These are phyloP conservation scores for Dovyalis caffra DNA, from an alignment of 345 rosid genomes.

Conservation along the genomic window DNA sequence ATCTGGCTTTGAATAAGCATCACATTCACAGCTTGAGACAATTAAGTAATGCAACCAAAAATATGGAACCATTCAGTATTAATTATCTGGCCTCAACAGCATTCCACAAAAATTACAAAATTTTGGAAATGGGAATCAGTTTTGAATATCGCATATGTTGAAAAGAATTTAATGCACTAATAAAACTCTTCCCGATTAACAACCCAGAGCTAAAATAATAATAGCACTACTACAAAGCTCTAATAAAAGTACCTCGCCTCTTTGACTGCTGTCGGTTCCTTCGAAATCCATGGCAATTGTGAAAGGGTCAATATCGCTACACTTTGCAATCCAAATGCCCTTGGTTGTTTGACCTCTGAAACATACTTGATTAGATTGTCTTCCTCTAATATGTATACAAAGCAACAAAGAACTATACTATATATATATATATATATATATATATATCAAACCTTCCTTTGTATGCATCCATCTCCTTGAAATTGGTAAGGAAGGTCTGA, in stretches of 20 bases:
- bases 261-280: background rate
- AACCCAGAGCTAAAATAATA: too few species aligned
- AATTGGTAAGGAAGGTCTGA: background rate
- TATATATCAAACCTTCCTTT: background rate
- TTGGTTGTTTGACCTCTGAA: background rate
- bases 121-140: too few species aligned
- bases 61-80: background rate
- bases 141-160: too few species aligned
- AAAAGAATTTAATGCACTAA: too few species aligned
- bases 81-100: background rate
- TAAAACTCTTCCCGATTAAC: too few species aligned
- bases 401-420: background rate
- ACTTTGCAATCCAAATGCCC: background rate
- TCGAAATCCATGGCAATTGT: constrained; percentile 57
- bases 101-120: background rate
- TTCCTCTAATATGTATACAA: background rate
- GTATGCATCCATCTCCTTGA: background rate
- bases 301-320: constrained; percentile 60
- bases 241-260: background rate
- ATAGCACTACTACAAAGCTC: too few species aligned
- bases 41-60: background rate
- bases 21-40: background rate
- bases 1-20: background rate
- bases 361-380: background rate
- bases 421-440: too few species aligned